These are phyloP conservation scores for Phoma herbarum DNA, from an alignment of 2,329 filamentous ascomycete genomes.

Conservation along the genomic window DNA sequence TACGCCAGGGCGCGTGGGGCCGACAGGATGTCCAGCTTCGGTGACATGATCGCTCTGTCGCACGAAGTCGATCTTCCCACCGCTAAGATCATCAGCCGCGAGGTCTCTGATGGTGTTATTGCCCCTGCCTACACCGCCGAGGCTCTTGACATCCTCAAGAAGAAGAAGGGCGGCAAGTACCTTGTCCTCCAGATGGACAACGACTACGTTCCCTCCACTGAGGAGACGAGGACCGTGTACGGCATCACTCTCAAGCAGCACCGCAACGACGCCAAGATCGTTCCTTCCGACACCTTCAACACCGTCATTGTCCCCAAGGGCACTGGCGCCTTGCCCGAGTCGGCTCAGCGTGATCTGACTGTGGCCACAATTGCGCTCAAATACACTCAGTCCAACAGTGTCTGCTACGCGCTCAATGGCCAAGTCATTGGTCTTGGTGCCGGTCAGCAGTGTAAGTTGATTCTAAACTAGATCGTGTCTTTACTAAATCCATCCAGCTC, in stretches of 20 bases:
- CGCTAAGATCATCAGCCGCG: constrained; percentile 96
- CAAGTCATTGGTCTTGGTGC: constrained; percentile 94
- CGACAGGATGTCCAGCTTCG: constrained; percentile 98
- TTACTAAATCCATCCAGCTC: constrained; percentile 54
- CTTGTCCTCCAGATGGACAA: constrained; percentile 94
- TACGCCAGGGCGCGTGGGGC: constrained; percentile 95
- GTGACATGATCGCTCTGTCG: constrained; percentile 93
- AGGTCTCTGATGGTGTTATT: constrained; percentile 97
- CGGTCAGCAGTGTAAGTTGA: constrained; percentile 78
- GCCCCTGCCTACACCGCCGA: constrained; percentile 86
- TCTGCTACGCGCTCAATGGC: constrained; percentile 94
- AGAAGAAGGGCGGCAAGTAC: constrained; percentile 99
- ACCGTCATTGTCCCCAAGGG: constrained; percentile 88
- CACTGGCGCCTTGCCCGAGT: constrained; percentile 74
- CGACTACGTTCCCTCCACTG: constrained; percentile 75
- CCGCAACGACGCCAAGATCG: constrained; percentile 90
- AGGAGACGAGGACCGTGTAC: constrained; percentile 88
- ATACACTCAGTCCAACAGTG: constrained; percentile 97
- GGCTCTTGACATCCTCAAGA: constrained; percentile 88
- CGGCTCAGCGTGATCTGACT: constrained; percentile 86
- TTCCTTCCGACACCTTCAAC: constrained; percentile 80
- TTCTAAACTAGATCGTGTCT: not conserved
- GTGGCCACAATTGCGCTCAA: constrained; percentile 97
- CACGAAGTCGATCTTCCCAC: constrained; percentile 91
- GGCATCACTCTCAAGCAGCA: constrained; percentile 88